A percentile compares a stretch with the other conserved stretches of the same genome.
Conservation (phyloP, 1,284 basidiomycete species). For the Schizophyllum commune region DNA sequence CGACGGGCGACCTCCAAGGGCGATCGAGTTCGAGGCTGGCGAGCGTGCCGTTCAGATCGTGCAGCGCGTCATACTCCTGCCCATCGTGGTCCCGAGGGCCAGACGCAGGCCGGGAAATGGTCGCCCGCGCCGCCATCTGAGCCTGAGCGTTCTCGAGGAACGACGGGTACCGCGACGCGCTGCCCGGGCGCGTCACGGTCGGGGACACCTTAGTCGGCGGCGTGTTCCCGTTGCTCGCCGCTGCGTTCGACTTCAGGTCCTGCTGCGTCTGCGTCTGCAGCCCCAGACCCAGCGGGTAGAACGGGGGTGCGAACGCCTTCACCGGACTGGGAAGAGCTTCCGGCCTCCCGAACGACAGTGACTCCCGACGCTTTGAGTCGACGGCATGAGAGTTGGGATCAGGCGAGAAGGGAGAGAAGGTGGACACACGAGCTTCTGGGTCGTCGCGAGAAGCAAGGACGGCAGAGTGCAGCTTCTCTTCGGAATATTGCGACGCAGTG, state of each 20-base stretch:
- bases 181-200: conserved; percentile 34
- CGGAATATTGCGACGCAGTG: neutral
- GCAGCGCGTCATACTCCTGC: conserved; percentile 45
- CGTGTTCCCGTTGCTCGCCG: conserved; percentile 15
- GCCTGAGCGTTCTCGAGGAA: conserved; percentile 29
- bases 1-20: neutral
- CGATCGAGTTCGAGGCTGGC: conserved; percentile 61
- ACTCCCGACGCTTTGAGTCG: conserved; percentile 26
- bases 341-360: conserved; percentile 19
- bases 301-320: conserved; percentile 39
- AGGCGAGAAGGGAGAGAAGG: conserved; percentile 56
- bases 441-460: conserved; percentile 17
- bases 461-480: conserved; percentile 4
- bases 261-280: conserved; percentile 17
- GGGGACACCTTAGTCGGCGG: conserved; percentile 32
- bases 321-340: conserved; percentile 32
- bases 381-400: conserved; percentile 38
- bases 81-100: conserved; percentile 25
- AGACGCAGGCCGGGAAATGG: conserved; percentile 43
- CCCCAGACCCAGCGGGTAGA: conserved; percentile 21
- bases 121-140: conserved; percentile 34
- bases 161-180: conserved; percentile 34
- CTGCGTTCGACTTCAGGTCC: conserved; percentile 21
- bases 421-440: conserved; percentile 26
- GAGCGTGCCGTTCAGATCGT: conserved; percentile 69